These are phyloP conservation scores for Chaetomium fimeti DNA, from an alignment of 495 filamentous ascomycete species.

Conservation along the genomic window DNA sequence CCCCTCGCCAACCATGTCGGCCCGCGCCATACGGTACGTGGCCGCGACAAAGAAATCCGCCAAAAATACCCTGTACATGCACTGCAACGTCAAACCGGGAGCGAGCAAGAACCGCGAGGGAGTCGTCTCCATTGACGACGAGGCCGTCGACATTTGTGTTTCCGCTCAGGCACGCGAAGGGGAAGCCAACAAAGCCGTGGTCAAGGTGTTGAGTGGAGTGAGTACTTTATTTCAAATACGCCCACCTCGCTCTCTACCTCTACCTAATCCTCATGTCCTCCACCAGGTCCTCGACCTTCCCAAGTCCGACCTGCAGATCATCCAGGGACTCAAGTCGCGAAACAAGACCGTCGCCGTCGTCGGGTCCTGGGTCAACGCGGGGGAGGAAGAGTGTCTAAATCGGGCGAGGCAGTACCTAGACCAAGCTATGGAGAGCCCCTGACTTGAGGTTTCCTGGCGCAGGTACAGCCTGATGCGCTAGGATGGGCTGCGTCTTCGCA, in stretches of 20 bases:
- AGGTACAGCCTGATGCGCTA: neutral
- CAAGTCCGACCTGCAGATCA: constrained; percentile 62
- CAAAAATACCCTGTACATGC: constrained; percentile 45
- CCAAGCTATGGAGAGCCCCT: constrained; percentile 24
- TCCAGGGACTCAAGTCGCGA: constrained; percentile 60
- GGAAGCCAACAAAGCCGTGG: constrained; percentile 65
- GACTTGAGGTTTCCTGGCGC: neutral
- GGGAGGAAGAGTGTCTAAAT: constrained; percentile 33
- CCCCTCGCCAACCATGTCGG: constrained; percentile 15
- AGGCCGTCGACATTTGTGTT: constrained; percentile 60
- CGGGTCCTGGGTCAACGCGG: constrained; percentile 25
- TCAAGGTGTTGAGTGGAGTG: constrained; percentile 63
- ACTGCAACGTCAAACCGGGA: constrained; percentile 66
- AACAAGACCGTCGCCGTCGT: constrained; percentile 55
- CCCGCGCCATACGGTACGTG: constrained; percentile 33
- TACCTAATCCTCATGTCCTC: neutral
- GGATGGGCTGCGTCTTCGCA: neutral
- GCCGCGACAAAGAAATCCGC: constrained; percentile 39
- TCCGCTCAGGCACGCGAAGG: constrained; percentile 62
- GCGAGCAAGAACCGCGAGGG: constrained; percentile 60
- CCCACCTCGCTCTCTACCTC: neutral
- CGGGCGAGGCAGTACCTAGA: constrained; percentile 28
- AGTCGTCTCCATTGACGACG: constrained; percentile 51
- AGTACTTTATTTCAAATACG: neutral
- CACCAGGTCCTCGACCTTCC: constrained; percentile 50